phyloP scores from a whole-genome alignment of 768 basidiomycete genomes.

The Kockovaella imperatae region DNA sequence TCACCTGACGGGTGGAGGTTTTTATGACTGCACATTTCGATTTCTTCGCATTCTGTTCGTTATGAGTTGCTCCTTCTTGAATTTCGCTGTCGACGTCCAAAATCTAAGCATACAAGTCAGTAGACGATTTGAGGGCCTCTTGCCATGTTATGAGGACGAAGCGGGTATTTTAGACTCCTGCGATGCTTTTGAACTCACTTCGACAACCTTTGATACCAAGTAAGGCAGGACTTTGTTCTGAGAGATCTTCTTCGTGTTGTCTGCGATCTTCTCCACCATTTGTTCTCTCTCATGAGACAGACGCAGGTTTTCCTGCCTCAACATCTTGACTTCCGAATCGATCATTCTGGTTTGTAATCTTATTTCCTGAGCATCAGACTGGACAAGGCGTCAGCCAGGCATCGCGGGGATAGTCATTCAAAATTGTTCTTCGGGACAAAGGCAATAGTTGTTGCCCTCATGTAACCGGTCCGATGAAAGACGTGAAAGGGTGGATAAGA shows the following conservation, averaged over 20 bases:
- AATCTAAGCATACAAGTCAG: conserved; percentile 54
- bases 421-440: not conserved
- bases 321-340: conserved; percentile 97
- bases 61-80: conserved; percentile 91
- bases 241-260: conserved; percentile 96
- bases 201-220: conserved; percentile 93
- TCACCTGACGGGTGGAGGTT: conserved; percentile 83
- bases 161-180: not conserved
- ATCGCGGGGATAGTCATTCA: not conserved
- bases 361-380: conserved; percentile 68
- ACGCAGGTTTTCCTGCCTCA: conserved; percentile 87
- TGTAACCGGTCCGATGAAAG: too few species aligned
- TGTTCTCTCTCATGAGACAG: conserved; percentile 87
- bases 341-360: conserved; percentile 81
- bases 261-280: conserved; percentile 98
- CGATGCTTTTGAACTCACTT: conserved; percentile 52
- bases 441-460: not conserved
- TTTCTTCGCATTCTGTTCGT: conserved; percentile 90
- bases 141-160: not conserved
- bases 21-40: conserved; percentile 99
- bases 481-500: too few species aligned
- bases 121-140: not conserved
- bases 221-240: conserved; percentile 99
- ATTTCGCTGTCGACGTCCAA: conserved; percentile 87
- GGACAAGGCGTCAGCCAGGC: not conserved